Percentiles rank a stretch among this genome's conserved stretches.
Evolutionary conservation across 2,329 filamentous ascomycete species (phyloP).

Genomic region (Neofusicoccum cordaticola): DNA sequence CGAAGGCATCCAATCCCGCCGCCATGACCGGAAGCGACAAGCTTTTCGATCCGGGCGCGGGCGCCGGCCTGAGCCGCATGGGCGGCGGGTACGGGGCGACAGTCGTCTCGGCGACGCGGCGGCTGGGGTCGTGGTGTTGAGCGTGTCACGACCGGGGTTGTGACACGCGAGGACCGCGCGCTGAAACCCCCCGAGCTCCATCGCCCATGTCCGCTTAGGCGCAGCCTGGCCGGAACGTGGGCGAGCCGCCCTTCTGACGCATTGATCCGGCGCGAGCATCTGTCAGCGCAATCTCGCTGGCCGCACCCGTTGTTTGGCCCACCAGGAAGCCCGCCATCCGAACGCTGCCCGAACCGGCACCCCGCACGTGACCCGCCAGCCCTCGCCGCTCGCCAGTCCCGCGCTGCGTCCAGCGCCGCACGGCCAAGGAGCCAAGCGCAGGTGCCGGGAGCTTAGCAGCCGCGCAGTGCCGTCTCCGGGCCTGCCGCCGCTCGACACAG

Average conservation of each 20-base stretch:
- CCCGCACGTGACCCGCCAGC: neutral
- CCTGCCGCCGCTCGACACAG: too few species aligned
- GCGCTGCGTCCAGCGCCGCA: neutral
- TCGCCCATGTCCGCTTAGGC: constrained; percentile 13
- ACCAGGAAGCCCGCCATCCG: neutral
- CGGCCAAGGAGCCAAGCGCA: neutral
- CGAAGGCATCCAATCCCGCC: constrained; percentile 2
- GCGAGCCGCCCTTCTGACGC: neutral
- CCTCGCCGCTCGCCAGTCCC: neutral
- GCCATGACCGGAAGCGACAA: neutral
- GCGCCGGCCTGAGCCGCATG: neutral
- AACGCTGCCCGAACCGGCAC: neutral
- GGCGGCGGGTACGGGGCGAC: neutral
- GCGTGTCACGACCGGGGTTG: constrained; percentile 19
- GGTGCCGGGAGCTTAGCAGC: neutral
- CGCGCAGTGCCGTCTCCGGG: neutral
- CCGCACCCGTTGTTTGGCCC: neutral
- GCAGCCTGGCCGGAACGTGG: neutral
- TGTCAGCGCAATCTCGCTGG: neutral
- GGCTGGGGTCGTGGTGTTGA: neutral
- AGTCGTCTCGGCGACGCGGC: neutral
- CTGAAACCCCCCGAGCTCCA: constrained; percentile 37
- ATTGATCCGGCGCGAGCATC: neutral
- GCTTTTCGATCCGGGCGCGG: neutral
- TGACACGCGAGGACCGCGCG: constrained; percentile 33